Evolutionary conservation across 2,329 filamentous ascomycete species (phyloP).

Genomic region (Ceratocystis eucalypticola): DNA sequence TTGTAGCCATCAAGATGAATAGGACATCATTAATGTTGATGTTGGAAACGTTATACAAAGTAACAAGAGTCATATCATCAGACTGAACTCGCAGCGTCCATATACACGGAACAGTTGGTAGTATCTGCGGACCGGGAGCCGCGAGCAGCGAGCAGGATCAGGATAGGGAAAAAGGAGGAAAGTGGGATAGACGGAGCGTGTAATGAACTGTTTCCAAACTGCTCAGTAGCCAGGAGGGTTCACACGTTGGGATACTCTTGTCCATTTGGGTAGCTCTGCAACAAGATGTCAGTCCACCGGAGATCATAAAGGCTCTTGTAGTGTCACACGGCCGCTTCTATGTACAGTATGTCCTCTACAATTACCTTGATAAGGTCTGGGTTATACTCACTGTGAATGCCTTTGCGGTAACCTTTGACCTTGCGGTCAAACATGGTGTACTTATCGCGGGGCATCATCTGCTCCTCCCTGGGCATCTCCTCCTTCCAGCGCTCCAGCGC

Average conservation of each 20-base stretch:
- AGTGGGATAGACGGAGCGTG: not conserved
- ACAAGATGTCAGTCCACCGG: not conserved
- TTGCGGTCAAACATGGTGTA: constrained; percentile 97
- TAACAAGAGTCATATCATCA: not conserved
- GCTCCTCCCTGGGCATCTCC: constrained; percentile 88
- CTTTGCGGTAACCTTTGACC: constrained; percentile 89
- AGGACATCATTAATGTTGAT: not conserved
- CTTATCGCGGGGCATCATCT: constrained; percentile 95
- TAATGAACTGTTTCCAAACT: not conserved
- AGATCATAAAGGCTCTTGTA: not conserved
- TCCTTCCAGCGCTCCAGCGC: constrained; percentile 80
- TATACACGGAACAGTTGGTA: not conserved
- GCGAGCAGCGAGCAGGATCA: not conserved
- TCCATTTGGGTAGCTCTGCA: constrained; percentile 79
- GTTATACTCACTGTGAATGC: constrained; percentile 72
- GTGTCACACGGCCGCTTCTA: not conserved
- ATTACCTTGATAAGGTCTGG: not conserved
- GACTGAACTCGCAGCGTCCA: not conserved
- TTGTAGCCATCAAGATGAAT: not conserved
- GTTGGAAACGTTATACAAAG: not conserved
- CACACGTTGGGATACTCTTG: constrained; percentile 79
- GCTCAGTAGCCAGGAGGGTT: constrained; percentile 85
- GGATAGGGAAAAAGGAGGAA: not conserved
- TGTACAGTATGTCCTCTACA: not conserved
- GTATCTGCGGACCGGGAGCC: constrained; percentile 7